These are phyloP conservation scores for Pseudozyma sp. DNA, from an alignment of 1,284 basidiomycete species.

Conservation along the genomic window DNA sequence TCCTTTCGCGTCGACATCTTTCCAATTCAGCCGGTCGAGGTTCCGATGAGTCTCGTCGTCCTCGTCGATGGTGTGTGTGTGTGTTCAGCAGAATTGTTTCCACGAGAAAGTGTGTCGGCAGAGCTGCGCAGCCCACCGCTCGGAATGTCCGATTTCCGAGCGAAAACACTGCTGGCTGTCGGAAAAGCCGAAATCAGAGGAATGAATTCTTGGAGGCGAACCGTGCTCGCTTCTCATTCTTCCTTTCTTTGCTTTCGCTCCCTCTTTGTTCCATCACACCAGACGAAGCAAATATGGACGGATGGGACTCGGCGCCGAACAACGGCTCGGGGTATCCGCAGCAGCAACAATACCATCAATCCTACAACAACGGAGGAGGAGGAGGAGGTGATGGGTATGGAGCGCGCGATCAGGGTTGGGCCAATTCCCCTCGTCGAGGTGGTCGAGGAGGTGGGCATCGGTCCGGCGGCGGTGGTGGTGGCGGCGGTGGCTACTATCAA, in stretches of 20 bases:
- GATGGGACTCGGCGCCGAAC: conserved; percentile 23
- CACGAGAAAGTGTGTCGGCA: not conserved
- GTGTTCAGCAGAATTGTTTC: not conserved
- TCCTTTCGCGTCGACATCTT: conserved; percentile 53
- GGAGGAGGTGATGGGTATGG: conserved; percentile 8
- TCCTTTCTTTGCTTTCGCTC: conserved; percentile 1
- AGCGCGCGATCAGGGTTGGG: conserved; percentile 35
- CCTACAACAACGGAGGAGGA: conserved; percentile 8
- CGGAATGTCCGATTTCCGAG: conserved; percentile 20
- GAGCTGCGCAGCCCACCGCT: not conserved
- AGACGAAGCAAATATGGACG: conserved; percentile 22
- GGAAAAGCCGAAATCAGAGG: not conserved
- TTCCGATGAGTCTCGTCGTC: not conserved
- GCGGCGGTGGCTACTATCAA: conserved; percentile 23
- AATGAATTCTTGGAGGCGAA: not conserved
- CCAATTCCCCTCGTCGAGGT: conserved; percentile 41
- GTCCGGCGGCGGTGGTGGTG: conserved; percentile 18
- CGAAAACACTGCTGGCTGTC: not conserved
- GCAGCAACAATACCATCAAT: conserved; percentile 18
- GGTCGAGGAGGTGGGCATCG: conserved; percentile 26
- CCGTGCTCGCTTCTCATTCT: conserved; percentile 13
- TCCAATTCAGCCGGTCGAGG: not conserved
- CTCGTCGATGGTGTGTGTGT: not conserved
- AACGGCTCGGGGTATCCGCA: conserved; percentile 5
- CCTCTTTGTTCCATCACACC: not conserved